Percentiles rank a stretch among this genome's conserved stretches.
Conservation (phyloP, 768 basidiomycete genomes). For the Xerocomus brunneocitrinus region DNA sequence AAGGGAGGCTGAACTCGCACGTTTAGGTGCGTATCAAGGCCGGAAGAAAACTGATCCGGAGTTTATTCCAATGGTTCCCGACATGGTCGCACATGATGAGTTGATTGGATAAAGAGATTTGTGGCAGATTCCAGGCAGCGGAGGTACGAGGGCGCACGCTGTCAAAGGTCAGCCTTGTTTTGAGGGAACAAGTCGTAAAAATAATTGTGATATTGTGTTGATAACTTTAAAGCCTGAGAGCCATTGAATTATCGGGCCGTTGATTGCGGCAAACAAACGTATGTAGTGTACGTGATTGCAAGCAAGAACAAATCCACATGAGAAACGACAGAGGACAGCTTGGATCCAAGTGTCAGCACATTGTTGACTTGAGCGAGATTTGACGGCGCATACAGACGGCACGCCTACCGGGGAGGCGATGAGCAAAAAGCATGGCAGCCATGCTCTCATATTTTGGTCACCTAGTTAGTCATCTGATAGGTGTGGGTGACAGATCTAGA, state of each 20-base stretch:
- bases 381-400: constrained; percentile 13
- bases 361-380: constrained; percentile 8
- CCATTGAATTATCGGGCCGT: constrained; percentile 11
- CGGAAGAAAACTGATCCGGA: constrained; percentile 2
- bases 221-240: constrained; percentile 27
- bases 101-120: constrained; percentile 2
- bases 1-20: neutral
- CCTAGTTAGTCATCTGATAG: constrained; percentile 3
- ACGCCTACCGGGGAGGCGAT: constrained; percentile 15
- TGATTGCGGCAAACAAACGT: constrained; percentile 4
- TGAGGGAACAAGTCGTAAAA: constrained; percentile 3
- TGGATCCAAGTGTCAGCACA: constrained; percentile 1
- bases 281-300: constrained; percentile 28
- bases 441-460: constrained; percentile 3
- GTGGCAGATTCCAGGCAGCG: constrained; percentile 14
- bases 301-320: constrained; percentile 16
- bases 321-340: constrained; percentile 16
- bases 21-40: constrained; percentile 4
- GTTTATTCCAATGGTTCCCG: constrained; percentile 12
- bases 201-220: constrained; percentile 10
- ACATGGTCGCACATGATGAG: constrained; percentile 6
- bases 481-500: constrained; percentile 1
- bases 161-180: constrained; percentile 14
- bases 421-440: constrained; percentile 14
- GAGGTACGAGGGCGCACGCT: constrained; percentile 22